Evolutionary conservation across 73 alveolate species (phyloP).

Genomic region (Tetrahymena malaccensis): DNA sequence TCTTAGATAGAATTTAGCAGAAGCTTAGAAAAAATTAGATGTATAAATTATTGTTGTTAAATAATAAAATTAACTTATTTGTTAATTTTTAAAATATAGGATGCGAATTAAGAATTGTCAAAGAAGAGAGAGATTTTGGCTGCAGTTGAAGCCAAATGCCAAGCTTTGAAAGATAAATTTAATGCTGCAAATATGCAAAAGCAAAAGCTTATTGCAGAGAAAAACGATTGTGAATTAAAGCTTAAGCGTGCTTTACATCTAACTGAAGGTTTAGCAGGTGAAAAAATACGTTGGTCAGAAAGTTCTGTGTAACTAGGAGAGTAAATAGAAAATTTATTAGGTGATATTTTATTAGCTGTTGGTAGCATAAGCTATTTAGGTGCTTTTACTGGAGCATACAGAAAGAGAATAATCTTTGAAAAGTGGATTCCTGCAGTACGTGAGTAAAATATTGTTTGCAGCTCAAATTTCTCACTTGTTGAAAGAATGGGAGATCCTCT

Average conservation of each 20-base stretch:
- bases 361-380: constrained; percentile 89
- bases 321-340: constrained; percentile 79
- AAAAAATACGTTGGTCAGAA: constrained; percentile 81
- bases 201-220: constrained; percentile 63
- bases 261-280: constrained; percentile 78
- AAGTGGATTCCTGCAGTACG: constrained; percentile 74
- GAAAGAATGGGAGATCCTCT: constrained; percentile 73
- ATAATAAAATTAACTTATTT: neutral
- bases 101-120: constrained; percentile 61
- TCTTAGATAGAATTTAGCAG: constrained; percentile 78
- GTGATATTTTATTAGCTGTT: constrained; percentile 85
- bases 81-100: constrained; percentile 47
- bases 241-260: constrained; percentile 79
- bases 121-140: constrained; percentile 76
- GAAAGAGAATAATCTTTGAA: constrained; percentile 58
- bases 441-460: constrained; percentile 56
- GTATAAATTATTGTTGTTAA: neutral
- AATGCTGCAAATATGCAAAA: constrained; percentile 76
- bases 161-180: constrained; percentile 78
- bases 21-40: constrained; percentile 48
- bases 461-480: constrained; percentile 67
- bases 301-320: constrained; percentile 61
- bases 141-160: constrained; percentile 74
- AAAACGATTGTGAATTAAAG: constrained; percentile 75
- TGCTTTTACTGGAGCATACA: constrained; percentile 75